Evolutionary conservation across 2,329 filamentous ascomycete species (phyloP).

Genomic region (Cladosporium sphaerospermum): DNA sequence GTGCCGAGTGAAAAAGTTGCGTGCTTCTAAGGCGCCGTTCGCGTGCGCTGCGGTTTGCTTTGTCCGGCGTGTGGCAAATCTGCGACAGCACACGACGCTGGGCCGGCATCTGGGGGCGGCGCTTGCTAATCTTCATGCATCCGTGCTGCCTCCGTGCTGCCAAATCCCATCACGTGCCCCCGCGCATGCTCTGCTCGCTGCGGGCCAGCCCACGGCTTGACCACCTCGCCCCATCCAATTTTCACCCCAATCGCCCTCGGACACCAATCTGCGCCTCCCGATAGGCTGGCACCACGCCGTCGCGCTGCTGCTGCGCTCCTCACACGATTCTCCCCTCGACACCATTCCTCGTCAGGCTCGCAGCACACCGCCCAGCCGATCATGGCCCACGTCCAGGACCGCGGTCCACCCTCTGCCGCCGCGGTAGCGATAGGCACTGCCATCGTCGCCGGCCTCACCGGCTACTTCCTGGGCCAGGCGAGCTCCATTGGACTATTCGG

Average conservation of each 20-base stretch:
- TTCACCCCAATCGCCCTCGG: conserved; percentile 9
- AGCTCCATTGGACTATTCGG: conserved; percentile 68
- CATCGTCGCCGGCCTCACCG: conserved; percentile 65
- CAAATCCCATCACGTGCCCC: neutral
- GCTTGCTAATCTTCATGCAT: neutral
- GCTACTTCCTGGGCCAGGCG: conserved; percentile 65
- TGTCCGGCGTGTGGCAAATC: neutral
- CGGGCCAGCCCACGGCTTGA: neutral
- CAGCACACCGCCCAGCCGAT: conserved; percentile 6
- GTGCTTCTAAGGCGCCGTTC: conserved; percentile 11
- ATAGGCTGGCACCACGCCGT: neutral
- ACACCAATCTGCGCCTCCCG: conserved; percentile 1
- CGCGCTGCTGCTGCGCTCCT: neutral
- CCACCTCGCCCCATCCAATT: conserved; percentile 1
- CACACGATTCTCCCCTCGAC: too few relatives aligned
- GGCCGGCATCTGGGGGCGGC: neutral
- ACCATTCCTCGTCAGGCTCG: neutral
- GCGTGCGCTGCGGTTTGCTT: neutral
- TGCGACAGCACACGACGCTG: too few relatives aligned
- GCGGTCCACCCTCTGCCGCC: conserved; percentile 44
- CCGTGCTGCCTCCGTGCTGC: too few relatives aligned
- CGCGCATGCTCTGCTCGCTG: too few relatives aligned
- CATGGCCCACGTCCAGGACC: conserved; percentile 26
- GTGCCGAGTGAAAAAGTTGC: conserved; percentile 17
- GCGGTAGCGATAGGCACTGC: conserved; percentile 66